Conservation (phyloP, 805 yeast genomes). For the Zygosaccharomyces rouxii region DNA sequence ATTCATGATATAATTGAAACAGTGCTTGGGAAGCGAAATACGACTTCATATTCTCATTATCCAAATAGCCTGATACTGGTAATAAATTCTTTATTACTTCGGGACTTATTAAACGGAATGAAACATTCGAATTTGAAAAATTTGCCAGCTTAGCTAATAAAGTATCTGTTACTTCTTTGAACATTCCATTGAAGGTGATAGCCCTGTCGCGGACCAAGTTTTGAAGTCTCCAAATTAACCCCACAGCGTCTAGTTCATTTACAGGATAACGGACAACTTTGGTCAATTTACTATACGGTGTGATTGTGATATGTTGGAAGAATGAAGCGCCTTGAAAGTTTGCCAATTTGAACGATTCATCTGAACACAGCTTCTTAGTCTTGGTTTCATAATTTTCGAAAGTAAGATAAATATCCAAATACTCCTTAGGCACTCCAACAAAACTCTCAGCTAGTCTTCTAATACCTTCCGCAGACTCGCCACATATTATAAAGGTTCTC, state of each 20-base stretch:
- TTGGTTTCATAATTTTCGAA: constrained; percentile 20
- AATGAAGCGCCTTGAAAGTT: constrained; percentile 26
- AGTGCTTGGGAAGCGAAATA: constrained; percentile 33
- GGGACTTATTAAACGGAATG: constrained; percentile 5
- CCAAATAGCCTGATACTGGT: not conserved
- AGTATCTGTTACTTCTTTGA: constrained; percentile 33
- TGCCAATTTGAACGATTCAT: constrained; percentile 18
- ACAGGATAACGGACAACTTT: constrained; percentile 38
- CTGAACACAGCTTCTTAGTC: constrained; percentile 8
- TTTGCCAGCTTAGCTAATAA: constrained; percentile 46
- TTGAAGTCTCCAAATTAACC: constrained; percentile 40
- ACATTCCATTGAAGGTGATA: constrained; percentile 17
- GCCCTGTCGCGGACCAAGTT: constrained; percentile 29
- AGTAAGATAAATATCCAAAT: constrained; percentile 16
- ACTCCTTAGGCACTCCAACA: constrained; percentile 10
- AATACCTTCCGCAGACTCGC: constrained; percentile 47
- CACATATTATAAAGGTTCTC: constrained; percentile 47
- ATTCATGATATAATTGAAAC: constrained; percentile 37
- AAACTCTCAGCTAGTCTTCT: constrained; percentile 7
- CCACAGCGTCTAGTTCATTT: constrained; percentile 46
- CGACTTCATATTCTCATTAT: constrained; percentile 17
- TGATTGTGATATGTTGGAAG: constrained; percentile 35
- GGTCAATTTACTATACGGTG: constrained; percentile 30
- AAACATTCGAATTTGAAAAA: constrained; percentile 24
- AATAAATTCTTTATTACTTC: constrained; percentile 9